Evolutionary conservation across 805 yeast species (phyloP).

Genomic region (Blastobotrys muscicola): DNA sequence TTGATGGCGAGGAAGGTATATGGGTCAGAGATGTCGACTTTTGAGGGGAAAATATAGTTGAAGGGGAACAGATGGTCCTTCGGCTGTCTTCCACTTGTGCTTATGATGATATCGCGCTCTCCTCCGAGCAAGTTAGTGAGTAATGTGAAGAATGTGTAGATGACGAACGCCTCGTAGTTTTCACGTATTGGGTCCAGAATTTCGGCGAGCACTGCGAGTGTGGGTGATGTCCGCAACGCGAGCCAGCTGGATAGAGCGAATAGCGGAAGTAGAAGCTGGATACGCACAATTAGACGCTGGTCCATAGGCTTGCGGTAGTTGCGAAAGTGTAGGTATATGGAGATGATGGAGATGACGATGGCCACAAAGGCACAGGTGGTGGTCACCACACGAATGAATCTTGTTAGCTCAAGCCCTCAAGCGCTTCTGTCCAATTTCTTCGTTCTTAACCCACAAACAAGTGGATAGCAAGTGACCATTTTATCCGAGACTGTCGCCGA

Average conservation of each 20-base stretch:
- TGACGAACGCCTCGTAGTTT: constrained; percentile 91
- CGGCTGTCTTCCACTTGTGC: constrained; percentile 63
- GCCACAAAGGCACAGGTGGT: constrained; percentile 24
- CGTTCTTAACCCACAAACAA: too few species aligned
- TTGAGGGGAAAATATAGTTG: constrained; percentile 36
- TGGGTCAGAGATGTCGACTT: constrained; percentile 82
- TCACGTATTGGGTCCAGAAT: constrained; percentile 71
- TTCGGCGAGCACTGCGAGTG: constrained; percentile 26
- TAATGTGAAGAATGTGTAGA: constrained; percentile 82
- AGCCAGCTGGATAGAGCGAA: constrained; percentile 65
- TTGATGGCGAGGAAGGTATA: constrained; percentile 65
- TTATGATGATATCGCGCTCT: constrained; percentile 71
- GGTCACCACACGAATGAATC: neutral
- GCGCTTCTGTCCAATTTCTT: too few species aligned
- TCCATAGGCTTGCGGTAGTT: constrained; percentile 86
- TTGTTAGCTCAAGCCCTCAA: too few species aligned
- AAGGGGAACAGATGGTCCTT: constrained; percentile 52
- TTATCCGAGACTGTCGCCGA: too few species aligned
- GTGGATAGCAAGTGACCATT: too few species aligned
- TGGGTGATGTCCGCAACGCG: constrained; percentile 37
- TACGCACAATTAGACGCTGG: constrained; percentile 76
- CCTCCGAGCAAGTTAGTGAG: constrained; percentile 85
- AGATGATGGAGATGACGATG: constrained; percentile 33
- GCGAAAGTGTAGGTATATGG: constrained; percentile 44
- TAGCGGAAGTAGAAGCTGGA: constrained; percentile 71